Percentiles rank a stretch among this genome's conserved stretches.
Conservation (phyloP, 2,329 filamentous ascomycete species). For the Lachnellula occidentalis region DNA sequence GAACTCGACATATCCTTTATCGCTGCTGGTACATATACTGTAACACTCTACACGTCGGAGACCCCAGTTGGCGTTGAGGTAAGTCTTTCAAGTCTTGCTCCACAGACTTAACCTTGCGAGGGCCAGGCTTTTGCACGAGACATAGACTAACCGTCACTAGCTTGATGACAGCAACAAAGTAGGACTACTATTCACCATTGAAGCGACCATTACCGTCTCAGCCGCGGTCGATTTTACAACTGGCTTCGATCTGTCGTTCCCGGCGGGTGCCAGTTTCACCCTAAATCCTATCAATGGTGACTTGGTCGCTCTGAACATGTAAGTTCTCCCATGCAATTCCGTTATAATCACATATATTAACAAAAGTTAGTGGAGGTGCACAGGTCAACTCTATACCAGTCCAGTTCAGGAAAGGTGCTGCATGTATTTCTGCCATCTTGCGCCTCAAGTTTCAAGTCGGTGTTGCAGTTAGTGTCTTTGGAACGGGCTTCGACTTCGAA, state of each 20-base stretch:
- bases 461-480: slow-evolving; percentile 1
- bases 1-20: slow-evolving; percentile 13
- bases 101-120: too few species aligned
- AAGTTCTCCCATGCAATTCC: not conserved
- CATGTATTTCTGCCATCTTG: slow-evolving; percentile 8
- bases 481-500: slow-evolving; percentile 9
- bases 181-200: slow-evolving; percentile 8
- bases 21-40: slow-evolving; percentile 5
- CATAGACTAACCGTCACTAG: not conserved
- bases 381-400: slow-evolving; percentile 6
- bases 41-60: slow-evolving; percentile 7
- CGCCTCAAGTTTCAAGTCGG: slow-evolving; percentile 8
- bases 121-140: not conserved
- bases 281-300: slow-evolving; percentile 10
- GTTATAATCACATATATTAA: not conserved
- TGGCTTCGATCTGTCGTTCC: slow-evolving; percentile 11
- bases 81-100: not conserved
- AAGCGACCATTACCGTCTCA: slow-evolving; percentile 3
- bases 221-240: slow-evolving; percentile 10
- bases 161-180: slow-evolving; percentile 4
- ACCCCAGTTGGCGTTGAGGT: slow-evolving; percentile 2
- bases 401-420: slow-evolving; percentile 8
- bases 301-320: slow-evolving; percentile 10
- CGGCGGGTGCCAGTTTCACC: slow-evolving; percentile 4
- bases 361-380: not conserved